Evolutionary conservation across 192 early-diverging fungal genomes (phyloP), one percentile per base, ranked within the genome.

Genomic region (Podila clonocystis): DNA sequence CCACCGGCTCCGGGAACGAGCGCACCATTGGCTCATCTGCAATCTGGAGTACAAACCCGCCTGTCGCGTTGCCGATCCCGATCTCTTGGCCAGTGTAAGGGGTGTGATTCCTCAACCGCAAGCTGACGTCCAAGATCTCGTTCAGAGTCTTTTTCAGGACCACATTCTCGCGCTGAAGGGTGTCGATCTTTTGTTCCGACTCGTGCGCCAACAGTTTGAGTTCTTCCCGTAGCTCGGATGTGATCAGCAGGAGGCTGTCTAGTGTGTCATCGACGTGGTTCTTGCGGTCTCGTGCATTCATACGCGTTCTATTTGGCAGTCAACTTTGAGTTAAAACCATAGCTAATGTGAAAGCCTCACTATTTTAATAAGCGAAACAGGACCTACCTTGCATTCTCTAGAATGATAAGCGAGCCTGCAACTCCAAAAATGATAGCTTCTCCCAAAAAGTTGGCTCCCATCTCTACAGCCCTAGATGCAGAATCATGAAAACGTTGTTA

Each of bases 361-460:
- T 36, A 1, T 36, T 11, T 64, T 50, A 67, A 72, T 50, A 55
- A 26, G 11, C 2, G n/a, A 4, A 5, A 34, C 22, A 19, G 41
- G 31, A 71, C 75, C 67, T 90, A 91, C 86, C 93, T 90, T 58
- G 88, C 73, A 61, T 89, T 90, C 75, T 95, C 94, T 15, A 89
- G 84, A 38, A 93, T 79, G 58, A 95, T 93, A 0, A 95, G 73
- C 31, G 87, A 84, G n/a, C 86, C 88, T 9, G 94, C 94, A 19
- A 95, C 92, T 7, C 89, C 74, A 80, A 95, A 95, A 50, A 95
- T 91, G 65, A 95, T 89, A 5, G 91, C 83, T 61, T 95, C 94
- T 58, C 92, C 89, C 28, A 95, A 64, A 70, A 95, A 95, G 79
- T 95, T 93, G 29, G 94, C 94, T 9, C 94, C 94, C 17, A 88